These are phyloP conservation scores for Ganoderma leucocontextum DNA, from an alignment of 1,284 basidiomycete species.

Conservation along the genomic window DNA sequence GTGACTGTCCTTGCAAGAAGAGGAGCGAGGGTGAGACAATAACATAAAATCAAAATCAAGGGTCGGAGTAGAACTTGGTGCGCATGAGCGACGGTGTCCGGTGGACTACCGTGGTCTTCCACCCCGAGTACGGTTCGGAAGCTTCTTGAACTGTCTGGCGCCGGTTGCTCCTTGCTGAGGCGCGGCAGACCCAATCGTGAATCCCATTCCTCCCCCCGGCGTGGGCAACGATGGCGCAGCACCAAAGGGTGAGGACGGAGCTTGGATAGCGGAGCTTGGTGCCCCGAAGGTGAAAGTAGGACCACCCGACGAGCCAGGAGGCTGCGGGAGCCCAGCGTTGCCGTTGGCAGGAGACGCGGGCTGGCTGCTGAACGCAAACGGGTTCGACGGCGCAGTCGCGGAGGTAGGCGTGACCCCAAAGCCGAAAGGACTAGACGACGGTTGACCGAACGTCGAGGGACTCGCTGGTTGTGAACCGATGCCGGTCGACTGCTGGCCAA, in stretches of 20 bases:
- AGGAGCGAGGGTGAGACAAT: slow-evolving; percentile 12
- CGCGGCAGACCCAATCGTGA: slow-evolving; percentile 45
- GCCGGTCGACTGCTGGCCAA: slow-evolving; percentile 38
- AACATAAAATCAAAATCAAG: slow-evolving; percentile 17
- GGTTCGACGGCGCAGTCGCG: slow-evolving; percentile 40
- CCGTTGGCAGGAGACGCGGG: slow-evolving; percentile 46
- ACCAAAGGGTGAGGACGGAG: slow-evolving; percentile 40
- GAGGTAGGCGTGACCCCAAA: slow-evolving; percentile 39
- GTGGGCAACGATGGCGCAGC: slow-evolving; percentile 34
- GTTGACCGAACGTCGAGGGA: slow-evolving; percentile 40
- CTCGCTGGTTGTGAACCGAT: slow-evolving; percentile 37
- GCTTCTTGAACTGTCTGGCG: slow-evolving; percentile 41
- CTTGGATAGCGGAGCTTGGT: slow-evolving; percentile 28
- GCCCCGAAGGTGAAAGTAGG: slow-evolving; percentile 41
- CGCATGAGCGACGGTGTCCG: slow-evolving; percentile 8
- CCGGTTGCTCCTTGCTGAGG: slow-evolving; percentile 32
- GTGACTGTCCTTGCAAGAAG: slow-evolving; percentile 27
- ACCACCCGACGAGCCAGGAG: slow-evolving; percentile 35
- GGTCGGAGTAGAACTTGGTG: slow-evolving; percentile 8
- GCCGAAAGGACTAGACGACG: slow-evolving; percentile 32
- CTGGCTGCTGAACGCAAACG: slow-evolving; percentile 44
- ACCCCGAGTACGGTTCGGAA: slow-evolving; percentile 41
- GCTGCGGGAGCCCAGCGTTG: slow-evolving; percentile 39
- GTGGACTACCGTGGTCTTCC: slow-evolving; percentile 35
- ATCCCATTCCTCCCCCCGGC: slow-evolving; percentile 35